Percentiles rank a stretch among this genome's conserved stretches.
These are phyloP conservation scores for Populus simonii DNA, from an alignment of 345 rosid species.

Conservation along the genomic window DNA sequence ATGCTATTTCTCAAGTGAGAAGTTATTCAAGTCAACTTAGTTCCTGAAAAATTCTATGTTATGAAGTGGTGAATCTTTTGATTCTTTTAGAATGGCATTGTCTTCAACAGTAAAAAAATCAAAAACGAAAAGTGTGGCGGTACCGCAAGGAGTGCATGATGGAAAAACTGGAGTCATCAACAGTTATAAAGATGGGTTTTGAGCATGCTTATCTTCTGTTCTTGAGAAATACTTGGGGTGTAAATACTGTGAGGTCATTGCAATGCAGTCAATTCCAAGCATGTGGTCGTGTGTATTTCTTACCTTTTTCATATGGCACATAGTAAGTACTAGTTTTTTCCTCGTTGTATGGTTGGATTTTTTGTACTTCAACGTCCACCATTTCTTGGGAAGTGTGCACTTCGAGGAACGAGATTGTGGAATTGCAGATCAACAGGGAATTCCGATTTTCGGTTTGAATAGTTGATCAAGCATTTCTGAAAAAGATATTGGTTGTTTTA, in stretches of 20 bases:
- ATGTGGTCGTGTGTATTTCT: not conserved
- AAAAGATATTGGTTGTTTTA: no score
- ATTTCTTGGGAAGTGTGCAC: no score
- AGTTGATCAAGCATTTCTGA: no score
- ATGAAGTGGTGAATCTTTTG: not conserved
- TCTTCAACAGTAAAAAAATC: not conserved
- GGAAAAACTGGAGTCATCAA: constrained; percentile 16
- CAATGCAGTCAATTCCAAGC: no score
- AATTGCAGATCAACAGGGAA: no score
- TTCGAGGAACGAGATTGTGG: no score
- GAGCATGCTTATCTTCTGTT: constrained; percentile 18
- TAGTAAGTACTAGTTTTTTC: no score
- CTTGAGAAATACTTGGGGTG: not conserved
- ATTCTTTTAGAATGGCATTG: not conserved
- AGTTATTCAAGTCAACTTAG: not conserved
- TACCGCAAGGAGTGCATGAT: not conserved
- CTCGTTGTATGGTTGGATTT: no score
- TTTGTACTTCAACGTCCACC: no score
- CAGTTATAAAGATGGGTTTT: constrained; percentile 71
- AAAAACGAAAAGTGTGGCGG: no score
- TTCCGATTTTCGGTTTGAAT: no score
- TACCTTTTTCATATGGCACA: not conserved
- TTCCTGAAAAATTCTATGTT: not conserved
- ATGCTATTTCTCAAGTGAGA: not conserved
- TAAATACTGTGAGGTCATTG: no score